Conservation (phyloP, 345 rosid species). For the Arabis hirsuta region DNA sequence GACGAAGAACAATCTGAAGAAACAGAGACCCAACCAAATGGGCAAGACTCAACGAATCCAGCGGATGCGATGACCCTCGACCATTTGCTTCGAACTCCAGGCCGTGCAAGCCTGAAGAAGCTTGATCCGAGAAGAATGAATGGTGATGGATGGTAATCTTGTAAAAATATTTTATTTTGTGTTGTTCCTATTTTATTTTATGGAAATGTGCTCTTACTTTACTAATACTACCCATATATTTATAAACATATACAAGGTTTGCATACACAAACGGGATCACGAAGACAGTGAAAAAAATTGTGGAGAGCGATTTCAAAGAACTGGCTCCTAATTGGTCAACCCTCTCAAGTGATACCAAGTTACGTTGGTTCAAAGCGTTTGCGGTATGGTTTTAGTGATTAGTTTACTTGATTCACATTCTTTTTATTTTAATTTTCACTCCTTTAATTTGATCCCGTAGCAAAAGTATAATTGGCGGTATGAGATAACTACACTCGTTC, state of each 20-base stretch:
- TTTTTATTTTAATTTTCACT: not conserved
- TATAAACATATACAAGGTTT: not conserved
- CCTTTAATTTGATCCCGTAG: not conserved
- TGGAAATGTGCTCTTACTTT: not conserved
- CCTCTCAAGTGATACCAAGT: not conserved
- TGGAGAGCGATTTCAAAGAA: not conserved
- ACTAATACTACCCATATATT: not conserved
- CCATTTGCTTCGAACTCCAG: not conserved
- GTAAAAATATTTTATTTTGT: not conserved
- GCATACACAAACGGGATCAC: no score
- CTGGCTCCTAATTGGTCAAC: not conserved
- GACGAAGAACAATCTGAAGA: not conserved
- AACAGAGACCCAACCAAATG: not conserved
- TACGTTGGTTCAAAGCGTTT: not conserved
- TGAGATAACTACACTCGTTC: not conserved
- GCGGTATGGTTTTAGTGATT: not conserved
- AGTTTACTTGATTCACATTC: not conserved
- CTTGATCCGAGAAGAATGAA: not conserved
- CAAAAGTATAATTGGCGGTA: not conserved
- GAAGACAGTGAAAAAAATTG: not conserved
- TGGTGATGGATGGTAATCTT: not conserved
- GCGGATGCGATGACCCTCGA: not conserved
- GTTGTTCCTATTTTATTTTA: not conserved
- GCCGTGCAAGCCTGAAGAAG: not conserved
- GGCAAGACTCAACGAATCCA: not conserved